Evolutionary conservation across 164 flowering plant species (phyloP).

Genomic region (Magnolia changhungtana): DNA sequence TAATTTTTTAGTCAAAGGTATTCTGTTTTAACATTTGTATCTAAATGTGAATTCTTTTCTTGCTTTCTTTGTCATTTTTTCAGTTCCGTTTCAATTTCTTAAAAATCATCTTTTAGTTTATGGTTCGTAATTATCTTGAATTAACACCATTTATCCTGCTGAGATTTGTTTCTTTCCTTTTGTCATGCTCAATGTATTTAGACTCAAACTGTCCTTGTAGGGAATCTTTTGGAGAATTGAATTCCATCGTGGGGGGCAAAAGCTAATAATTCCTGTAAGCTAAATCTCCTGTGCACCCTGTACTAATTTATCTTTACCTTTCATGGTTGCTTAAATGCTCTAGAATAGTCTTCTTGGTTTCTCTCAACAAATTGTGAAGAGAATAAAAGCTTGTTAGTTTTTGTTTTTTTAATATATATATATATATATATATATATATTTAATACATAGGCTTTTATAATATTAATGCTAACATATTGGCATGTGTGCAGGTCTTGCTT

Average conservation of each 20-base stretch:
- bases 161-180: neutral
- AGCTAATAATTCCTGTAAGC: constrained; percentile 85
- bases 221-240: constrained; percentile 92
- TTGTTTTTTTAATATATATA: too few species aligned
- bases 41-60: neutral
- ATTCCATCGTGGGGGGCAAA: constrained; percentile 85
- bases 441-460: neutral
- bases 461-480: neutral
- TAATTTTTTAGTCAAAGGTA: too few species aligned
- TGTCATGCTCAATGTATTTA: neutral
- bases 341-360: neutral
- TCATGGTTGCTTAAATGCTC: neutral
- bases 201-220: constrained; percentile 28
- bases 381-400: neutral
- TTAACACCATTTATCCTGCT: neutral
- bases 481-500: constrained; percentile 70
- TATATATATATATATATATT: too few species aligned
- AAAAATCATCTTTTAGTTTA: neutral
- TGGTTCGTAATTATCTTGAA: neutral
- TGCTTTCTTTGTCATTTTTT: neutral
- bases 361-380: neutral
- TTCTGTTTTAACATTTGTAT: too few species aligned
- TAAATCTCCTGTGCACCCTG: neutral
- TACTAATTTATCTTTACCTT: neutral
- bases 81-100: neutral